A percentile compares a stretch with the other conserved stretches of the same genome.
These are phyloP conservation scores for Trichoderma virens DNA, from an alignment of 495 filamentous ascomycete genomes.

Conservation along the genomic window DNA sequence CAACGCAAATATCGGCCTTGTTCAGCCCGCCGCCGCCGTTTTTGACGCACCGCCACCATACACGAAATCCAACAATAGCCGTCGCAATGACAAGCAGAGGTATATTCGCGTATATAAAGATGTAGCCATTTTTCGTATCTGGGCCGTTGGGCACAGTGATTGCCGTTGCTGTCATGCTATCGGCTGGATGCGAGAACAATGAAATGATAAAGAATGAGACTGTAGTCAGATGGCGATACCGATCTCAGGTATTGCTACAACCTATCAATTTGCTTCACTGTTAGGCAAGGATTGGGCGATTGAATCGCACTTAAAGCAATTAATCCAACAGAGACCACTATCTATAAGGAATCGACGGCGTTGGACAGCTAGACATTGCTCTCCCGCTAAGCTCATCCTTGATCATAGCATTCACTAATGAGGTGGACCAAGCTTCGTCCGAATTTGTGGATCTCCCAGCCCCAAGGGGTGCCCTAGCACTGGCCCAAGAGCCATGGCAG, in stretches of 20 bases:
- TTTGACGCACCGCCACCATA: background rate
- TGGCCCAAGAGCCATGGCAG: too few species aligned
- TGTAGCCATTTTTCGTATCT: background rate
- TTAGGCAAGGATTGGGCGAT: background rate
- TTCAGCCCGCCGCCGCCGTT: background rate
- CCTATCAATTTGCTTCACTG: background rate
- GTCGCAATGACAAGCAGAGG: background rate
- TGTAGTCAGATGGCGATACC: too few species aligned
- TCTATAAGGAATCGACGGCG: background rate
- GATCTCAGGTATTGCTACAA: background rate
- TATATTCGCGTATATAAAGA: background rate
- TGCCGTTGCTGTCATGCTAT: background rate
- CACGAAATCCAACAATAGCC: background rate
- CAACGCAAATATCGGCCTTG: constrained; percentile 2
- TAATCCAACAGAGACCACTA: background rate
- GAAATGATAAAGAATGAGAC: too few species aligned
- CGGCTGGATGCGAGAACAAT: too few species aligned
- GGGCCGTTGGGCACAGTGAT: background rate
- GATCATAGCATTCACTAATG: background rate
- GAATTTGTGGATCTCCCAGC: background rate
- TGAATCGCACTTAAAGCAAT: background rate
- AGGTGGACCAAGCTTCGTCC: background rate
- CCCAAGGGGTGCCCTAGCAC: background rate
- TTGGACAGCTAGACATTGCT: background rate
- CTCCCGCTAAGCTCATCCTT: background rate